phyloP scores from a whole-genome alignment of 148 eudicot genomes.

The Cornus florida region DNA sequence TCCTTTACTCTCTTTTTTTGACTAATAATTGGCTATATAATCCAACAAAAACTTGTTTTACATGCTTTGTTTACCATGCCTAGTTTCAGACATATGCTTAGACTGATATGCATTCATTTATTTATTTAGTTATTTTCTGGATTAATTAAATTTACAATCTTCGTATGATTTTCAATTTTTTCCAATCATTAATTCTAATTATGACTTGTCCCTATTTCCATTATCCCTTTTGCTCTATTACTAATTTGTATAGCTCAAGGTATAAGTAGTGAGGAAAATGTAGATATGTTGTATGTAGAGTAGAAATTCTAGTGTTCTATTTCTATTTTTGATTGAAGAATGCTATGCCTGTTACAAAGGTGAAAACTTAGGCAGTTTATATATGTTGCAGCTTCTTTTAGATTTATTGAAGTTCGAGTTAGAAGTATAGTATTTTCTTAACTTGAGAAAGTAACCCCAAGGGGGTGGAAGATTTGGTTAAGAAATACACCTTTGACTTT shows the following conservation, averaged over 20 bases:
- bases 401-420: background rate
- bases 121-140: background rate
- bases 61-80: background rate
- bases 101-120: background rate
- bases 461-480: background rate
- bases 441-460: too few species aligned
- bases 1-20: background rate
- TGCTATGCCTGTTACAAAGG: background rate
- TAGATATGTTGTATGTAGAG: background rate
- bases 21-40: background rate
- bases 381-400: background rate
- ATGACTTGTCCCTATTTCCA: background rate
- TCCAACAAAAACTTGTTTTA: background rate
- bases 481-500: too few species aligned
- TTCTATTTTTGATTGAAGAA: background rate
- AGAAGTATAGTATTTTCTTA: too few species aligned
- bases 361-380: background rate
- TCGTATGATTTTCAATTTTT: conserved; percentile 1
- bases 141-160: background rate
- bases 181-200: conserved; percentile 7
- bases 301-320: background rate
- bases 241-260: conserved; percentile 5
- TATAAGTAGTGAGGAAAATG: background rate
- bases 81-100: background rate
- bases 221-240: background rate